Evolutionary conservation across 441 rosid genomes (phyloP).

Genomic region (Mallotus repandus): DNA sequence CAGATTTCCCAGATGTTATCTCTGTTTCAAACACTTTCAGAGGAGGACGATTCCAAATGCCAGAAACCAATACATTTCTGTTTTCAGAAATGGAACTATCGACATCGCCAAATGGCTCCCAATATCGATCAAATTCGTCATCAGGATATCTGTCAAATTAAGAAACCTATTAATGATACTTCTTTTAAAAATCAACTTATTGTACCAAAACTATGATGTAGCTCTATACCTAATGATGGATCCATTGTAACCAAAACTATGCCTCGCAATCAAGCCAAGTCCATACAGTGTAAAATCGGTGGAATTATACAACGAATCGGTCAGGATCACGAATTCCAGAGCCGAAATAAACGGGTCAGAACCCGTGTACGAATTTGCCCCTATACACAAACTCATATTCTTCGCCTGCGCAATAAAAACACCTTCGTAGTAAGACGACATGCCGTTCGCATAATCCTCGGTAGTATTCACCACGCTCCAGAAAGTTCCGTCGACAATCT

Average conservation of each 20-base stretch:
- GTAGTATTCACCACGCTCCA: conserved; percentile 86
- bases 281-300: conserved; percentile 55
- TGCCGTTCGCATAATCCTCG: conserved; percentile 48
- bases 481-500: conserved; percentile 79
- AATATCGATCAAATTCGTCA: conserved; percentile 70
- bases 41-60: conserved; percentile 93
- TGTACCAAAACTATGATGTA: background rate
- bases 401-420: conserved; percentile 68
- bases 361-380: conserved; percentile 55
- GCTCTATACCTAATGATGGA: conserved; percentile 49
- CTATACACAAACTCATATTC: conserved; percentile 69
- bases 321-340: conserved; percentile 61
- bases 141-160: conserved; percentile 61
- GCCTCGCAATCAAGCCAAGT: conserved; percentile 63
- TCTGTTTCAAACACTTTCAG: conserved; percentile 61
- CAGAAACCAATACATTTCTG: conserved; percentile 50
- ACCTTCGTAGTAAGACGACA: conserved; percentile 65
- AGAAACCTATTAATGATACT: no score
- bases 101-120: conserved; percentile 60
- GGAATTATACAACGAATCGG: conserved; percentile 60
- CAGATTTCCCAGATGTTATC: conserved; percentile 35
- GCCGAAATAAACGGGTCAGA: conserved; percentile 92
- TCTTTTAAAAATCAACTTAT: no score
- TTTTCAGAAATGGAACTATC: conserved; percentile 38
- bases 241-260: conserved; percentile 69